Evolutionary conservation across 225 moss, liverwort and hornwort species (phyloP).

Genomic region (Sphagnum tenellum): DNA sequence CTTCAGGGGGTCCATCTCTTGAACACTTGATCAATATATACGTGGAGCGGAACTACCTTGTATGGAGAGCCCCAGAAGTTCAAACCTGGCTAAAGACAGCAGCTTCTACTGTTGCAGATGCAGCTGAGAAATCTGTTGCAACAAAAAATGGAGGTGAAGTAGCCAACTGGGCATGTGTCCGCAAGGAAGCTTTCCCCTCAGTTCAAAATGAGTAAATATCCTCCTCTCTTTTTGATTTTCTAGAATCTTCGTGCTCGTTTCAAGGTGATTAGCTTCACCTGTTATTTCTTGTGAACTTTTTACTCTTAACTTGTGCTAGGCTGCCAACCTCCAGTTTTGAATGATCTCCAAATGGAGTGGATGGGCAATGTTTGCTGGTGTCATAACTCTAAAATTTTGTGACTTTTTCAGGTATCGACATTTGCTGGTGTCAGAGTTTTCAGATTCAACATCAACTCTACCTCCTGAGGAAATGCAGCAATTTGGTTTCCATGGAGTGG

Average conservation of each 20-base stretch:
- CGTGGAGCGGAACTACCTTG: slow-evolving; percentile 60
- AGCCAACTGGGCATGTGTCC: slow-evolving; percentile 66
- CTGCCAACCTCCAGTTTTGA: too few species aligned
- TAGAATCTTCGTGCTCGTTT: too few species aligned
- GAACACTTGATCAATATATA: slow-evolving; percentile 74
- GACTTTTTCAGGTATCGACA: slow-evolving; percentile 53
- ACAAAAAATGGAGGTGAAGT: slow-evolving; percentile 41
- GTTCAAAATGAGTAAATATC: slow-evolving; percentile 58
- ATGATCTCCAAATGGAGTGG: too few species aligned
- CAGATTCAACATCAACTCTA: slow-evolving; percentile 66
- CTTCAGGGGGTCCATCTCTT: slow-evolving; percentile 44
- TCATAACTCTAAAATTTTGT: too few species aligned
- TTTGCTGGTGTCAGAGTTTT: slow-evolving; percentile 75
- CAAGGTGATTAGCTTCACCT: too few species aligned
- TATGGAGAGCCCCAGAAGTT: slow-evolving; percentile 81
- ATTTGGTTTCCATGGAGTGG: slow-evolving; percentile 27
- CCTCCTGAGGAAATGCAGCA: slow-evolving; percentile 59
- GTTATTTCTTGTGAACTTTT: too few species aligned
- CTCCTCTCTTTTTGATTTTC: too few species aligned
- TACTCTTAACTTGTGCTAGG: too few species aligned
- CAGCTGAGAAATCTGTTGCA: slow-evolving; percentile 30
- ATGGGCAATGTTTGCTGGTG: too few species aligned
- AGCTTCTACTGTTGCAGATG: slow-evolving; percentile 40
- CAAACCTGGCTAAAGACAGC: slow-evolving; percentile 74
- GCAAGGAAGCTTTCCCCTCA: slow-evolving; percentile 51